These are phyloP conservation scores for Pseudocercospora musae DNA, from an alignment of 2,329 filamentous ascomycete genomes.

Conservation along the genomic window DNA sequence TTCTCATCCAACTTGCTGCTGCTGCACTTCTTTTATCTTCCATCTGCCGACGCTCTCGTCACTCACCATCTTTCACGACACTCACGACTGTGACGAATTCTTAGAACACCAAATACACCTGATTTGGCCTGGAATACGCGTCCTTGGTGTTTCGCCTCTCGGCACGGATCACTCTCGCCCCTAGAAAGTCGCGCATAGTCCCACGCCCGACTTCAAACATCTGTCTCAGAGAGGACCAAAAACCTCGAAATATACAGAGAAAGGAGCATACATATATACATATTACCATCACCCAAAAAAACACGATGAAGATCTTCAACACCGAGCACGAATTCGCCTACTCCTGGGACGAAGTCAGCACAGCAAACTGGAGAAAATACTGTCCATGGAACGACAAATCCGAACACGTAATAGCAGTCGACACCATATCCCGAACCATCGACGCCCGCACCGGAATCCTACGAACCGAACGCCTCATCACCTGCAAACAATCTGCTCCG, in stretches of 20 bases:
- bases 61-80: background rate
- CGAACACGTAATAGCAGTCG: conserved; percentile 93
- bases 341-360: conserved; percentile 97
- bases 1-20: background rate
- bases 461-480: conserved; percentile 67
- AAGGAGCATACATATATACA: too few species aligned
- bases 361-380: conserved; percentile 98
- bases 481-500: conserved; percentile 64
- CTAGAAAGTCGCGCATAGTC: background rate
- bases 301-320: conserved; percentile 99
- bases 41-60: background rate
- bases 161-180: background rate
- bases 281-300: too few species aligned
- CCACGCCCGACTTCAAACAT: background rate
- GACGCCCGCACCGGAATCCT: conserved; percentile 65
- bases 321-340: conserved; percentile 90
- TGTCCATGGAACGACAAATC: conserved; percentile 97
- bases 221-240: background rate
- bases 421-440: conserved; percentile 75
- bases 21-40: background rate
- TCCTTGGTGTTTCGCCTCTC: background rate
- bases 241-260: background rate
- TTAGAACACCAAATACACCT: background rate
- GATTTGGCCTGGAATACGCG: background rate
- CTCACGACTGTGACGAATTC: background rate